These are phyloP conservation scores for Pueraria montana DNA, from an alignment of 306 rosid genomes.

Conservation along the genomic window DNA sequence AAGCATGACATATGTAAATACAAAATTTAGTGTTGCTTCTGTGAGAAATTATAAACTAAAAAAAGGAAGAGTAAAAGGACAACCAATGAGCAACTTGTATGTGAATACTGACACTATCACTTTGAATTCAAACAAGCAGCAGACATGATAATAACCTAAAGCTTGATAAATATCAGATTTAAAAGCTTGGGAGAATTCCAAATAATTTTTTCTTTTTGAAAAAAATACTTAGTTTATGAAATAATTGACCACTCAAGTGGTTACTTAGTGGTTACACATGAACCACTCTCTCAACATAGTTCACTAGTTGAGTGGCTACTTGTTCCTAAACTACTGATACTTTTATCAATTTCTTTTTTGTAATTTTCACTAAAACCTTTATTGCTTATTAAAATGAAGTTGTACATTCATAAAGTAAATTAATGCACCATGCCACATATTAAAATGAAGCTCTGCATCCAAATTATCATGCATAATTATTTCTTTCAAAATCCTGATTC, in stretches of 20 bases:
- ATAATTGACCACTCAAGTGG: slow-evolving; percentile 16
- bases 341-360: slow-evolving; percentile 11
- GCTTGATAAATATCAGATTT: slow-evolving; percentile 20
- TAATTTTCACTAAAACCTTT: slow-evolving; percentile 1
- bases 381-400: slow-evolving; percentile 17
- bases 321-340: slow-evolving; percentile 2
- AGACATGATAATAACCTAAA: slow-evolving; percentile 15
- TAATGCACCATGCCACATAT: slow-evolving; percentile 32
- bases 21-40: slow-evolving; percentile 14
- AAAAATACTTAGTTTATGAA: not conserved
- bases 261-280: slow-evolving; percentile 34
- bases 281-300: slow-evolving; percentile 25
- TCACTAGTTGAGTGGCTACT: slow-evolving; percentile 19
- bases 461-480: slow-evolving; percentile 35
- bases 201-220: not conserved
- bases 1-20: slow-evolving; percentile 6
- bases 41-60: slow-evolving; percentile 32
- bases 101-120: slow-evolving; percentile 19
- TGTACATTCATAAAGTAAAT: slow-evolving; percentile 31
- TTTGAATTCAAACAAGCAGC: slow-evolving; percentile 36
- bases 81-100: slow-evolving; percentile 33
- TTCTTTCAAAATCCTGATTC: slow-evolving; percentile 11
- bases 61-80: slow-evolving; percentile 4
- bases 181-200: not conserved
- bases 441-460: slow-evolving; percentile 23